Evolutionary conservation across 441 rosid genomes (phyloP).

Genomic region (Omphalea diandra): DNA sequence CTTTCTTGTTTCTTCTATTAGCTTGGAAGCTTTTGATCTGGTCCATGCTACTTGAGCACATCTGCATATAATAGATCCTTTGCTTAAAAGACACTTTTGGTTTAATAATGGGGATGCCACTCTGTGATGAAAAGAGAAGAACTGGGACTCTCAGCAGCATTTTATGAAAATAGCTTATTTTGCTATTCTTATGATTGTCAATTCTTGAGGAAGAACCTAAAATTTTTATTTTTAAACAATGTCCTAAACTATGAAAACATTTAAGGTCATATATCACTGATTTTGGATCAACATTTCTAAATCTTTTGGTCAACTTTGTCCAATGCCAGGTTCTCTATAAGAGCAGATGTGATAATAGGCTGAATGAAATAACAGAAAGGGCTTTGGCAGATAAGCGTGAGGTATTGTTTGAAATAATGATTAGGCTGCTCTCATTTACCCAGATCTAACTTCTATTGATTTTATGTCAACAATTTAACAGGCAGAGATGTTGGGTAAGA

Average conservation of each 20-base stretch:
- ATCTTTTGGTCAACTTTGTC: background rate
- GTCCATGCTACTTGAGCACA: background rate
- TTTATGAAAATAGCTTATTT: background rate
- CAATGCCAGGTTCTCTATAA: constrained; percentile 67
- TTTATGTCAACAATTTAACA: constrained; percentile 33
- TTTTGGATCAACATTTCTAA: background rate
- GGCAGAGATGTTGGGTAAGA: constrained; percentile 88
- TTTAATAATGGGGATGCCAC: background rate
- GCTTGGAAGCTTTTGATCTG: background rate
- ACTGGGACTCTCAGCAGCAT: too few species aligned
- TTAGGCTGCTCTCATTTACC: constrained; percentile 13
- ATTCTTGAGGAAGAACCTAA: background rate
- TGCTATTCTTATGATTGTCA: background rate
- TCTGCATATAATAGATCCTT: background rate
- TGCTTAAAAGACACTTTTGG: background rate
- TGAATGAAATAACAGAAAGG: constrained; percentile 93
- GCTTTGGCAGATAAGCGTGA: constrained; percentile 92
- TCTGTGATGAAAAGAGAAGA: background rate
- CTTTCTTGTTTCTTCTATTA: background rate
- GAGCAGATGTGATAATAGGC: constrained; percentile 93
- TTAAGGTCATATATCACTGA: background rate
- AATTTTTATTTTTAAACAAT: background rate
- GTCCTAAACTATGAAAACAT: background rate
- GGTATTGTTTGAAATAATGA: constrained; percentile 42
- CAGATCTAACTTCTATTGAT: constrained; percentile 21